These are phyloP conservation scores for Arctium minus DNA, from an alignment of 129 eudicot genomes.

Conservation along the genomic window DNA sequence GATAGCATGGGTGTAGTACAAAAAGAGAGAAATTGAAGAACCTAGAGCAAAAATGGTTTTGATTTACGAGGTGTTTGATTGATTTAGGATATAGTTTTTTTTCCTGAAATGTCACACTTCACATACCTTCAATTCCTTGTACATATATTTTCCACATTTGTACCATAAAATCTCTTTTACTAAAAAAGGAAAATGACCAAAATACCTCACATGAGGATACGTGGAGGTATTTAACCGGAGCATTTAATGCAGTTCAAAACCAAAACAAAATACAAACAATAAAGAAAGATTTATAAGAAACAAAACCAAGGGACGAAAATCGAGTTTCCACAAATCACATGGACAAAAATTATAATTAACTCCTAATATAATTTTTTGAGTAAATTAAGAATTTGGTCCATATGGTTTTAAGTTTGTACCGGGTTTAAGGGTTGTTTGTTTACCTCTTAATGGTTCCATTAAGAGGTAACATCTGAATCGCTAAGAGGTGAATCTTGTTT, in stretches of 20 bases:
- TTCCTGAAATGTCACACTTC: not conserved
- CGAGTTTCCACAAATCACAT: too few species aligned
- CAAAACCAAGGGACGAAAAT: not conserved
- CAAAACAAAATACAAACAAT: not conserved
- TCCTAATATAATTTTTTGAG: not conserved
- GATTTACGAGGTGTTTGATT: not conserved
- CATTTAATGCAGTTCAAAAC: too few species aligned
- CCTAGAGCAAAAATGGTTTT: not conserved
- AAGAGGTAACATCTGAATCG: too few species aligned
- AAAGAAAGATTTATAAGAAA: too few species aligned
- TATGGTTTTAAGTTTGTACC: too few species aligned
- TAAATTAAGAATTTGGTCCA: too few species aligned
- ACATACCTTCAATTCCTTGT: too few species aligned
- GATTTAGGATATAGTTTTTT: not conserved
- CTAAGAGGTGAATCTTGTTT: too few species aligned
- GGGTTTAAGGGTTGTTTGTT: too few species aligned
- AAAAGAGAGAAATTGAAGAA: not conserved
- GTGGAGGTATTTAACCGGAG: not conserved
- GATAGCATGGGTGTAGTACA: constrained; percentile 1
- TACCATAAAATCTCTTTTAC: not conserved
- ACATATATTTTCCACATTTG: not conserved
- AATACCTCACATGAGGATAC: not conserved
- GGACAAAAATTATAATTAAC: not conserved
- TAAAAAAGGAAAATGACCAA: not conserved
- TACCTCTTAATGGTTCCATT: too few species aligned